Evolutionary conservation across 768 basidiomycete genomes (phyloP).

Genomic region (Pisolithus marmoratus): DNA sequence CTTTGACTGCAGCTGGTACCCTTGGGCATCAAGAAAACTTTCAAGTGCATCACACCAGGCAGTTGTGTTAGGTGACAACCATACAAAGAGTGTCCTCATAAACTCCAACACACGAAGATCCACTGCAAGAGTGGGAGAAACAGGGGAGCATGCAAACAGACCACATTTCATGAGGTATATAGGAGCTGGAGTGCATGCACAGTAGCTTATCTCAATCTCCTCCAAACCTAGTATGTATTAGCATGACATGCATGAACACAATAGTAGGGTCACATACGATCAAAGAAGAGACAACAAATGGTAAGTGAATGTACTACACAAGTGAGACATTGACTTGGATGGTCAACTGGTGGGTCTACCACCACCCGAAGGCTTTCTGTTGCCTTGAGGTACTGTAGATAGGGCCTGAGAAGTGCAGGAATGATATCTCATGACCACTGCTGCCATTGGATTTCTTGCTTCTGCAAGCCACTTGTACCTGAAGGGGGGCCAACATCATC

Average conservation of each 20-base stretch:
- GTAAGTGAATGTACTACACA: too few species aligned
- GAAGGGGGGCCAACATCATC: too few species aligned
- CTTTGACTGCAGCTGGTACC: too few species aligned
- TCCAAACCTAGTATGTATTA: slow-evolving; percentile 2
- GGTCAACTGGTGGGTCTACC: background rate
- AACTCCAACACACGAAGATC: slow-evolving; percentile 28
- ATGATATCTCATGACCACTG: background rate
- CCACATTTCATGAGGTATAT: slow-evolving; percentile 19
- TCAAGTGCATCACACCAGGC: too few species aligned
- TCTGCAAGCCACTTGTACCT: too few species aligned
- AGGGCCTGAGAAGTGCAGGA: background rate
- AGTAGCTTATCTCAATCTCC: slow-evolving; percentile 5
- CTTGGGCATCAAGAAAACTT: too few species aligned
- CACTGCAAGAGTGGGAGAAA: slow-evolving; percentile 25
- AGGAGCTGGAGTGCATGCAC: slow-evolving; percentile 11
- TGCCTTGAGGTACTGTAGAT: background rate
- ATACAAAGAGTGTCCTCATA: too few species aligned
- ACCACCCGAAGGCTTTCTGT: background rate
- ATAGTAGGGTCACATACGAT: too few species aligned
- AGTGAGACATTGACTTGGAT: background rate
- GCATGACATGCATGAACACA: background rate
- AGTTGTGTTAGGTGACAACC: too few species aligned
- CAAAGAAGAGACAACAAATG: too few species aligned
- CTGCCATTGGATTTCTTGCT: background rate
- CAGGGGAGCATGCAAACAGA: slow-evolving; percentile 24